Evolutionary conservation across 1,284 basidiomycete genomes (phyloP).

Genomic region (Papiliotrema nemorosa): DNA sequence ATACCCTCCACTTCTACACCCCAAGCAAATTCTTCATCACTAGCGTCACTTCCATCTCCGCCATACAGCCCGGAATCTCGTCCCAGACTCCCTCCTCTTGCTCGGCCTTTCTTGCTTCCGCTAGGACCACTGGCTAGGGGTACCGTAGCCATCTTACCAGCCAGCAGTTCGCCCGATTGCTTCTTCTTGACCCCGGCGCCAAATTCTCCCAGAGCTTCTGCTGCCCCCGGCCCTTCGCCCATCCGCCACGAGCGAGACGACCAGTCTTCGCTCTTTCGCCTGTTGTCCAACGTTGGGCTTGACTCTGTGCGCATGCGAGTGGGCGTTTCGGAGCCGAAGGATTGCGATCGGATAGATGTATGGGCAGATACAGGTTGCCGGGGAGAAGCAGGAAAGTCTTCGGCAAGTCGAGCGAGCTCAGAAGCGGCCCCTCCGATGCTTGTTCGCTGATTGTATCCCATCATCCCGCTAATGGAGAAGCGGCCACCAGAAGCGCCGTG

Average conservation of each 20-base stretch:
- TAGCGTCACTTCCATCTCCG: slow-evolving; percentile 6
- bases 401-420: slow-evolving; percentile 31
- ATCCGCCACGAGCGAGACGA: slow-evolving; percentile 34
- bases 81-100: slow-evolving; percentile 38
- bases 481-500: slow-evolving; percentile 27
- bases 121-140: not conserved
- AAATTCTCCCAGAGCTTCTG: slow-evolving; percentile 42
- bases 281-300: slow-evolving; percentile 3
- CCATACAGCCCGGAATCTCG: slow-evolving; percentile 34
- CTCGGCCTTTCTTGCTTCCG: slow-evolving; percentile 8
- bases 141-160: not conserved
- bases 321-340: slow-evolving; percentile 1
- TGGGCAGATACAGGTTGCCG: not conserved
- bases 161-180: slow-evolving; percentile 21
- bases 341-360: slow-evolving; percentile 4
- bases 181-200: slow-evolving; percentile 34
- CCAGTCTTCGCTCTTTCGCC: slow-evolving; percentile 40
- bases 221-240: slow-evolving; percentile 39
- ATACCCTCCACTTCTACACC: slow-evolving; percentile 43
- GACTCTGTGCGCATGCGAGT: slow-evolving; percentile 17
- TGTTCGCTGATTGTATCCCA: slow-evolving; percentile 27
- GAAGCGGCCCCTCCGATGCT: slow-evolving; percentile 31
- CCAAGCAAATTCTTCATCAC: slow-evolving; percentile 29
- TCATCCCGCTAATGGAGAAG: slow-evolving; percentile 41
- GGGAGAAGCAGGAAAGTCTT: slow-evolving; percentile 20